Evolutionary conservation across 352 stramenopile species (phyloP).

Genomic region (Pythium scleroteichum): DNA sequence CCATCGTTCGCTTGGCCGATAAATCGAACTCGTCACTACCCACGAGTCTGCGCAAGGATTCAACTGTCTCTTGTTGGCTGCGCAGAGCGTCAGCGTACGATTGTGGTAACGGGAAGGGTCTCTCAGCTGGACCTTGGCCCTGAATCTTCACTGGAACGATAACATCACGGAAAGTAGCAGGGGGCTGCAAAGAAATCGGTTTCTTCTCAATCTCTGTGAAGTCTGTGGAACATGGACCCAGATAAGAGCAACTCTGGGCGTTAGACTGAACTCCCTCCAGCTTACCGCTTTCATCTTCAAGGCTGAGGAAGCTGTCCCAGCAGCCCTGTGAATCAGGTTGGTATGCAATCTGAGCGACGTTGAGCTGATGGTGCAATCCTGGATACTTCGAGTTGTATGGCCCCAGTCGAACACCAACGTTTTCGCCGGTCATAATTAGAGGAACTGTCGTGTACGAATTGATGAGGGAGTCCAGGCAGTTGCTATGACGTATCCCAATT

Average conservation of each 20-base stretch:
- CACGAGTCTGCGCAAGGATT: conserved; percentile 68
- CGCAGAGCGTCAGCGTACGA: conserved; percentile 69
- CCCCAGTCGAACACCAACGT: conserved; percentile 92
- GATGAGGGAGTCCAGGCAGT: conserved; percentile 92
- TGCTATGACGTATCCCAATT: too few species aligned
- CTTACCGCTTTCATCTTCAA: conserved; percentile 68
- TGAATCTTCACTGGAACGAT: conserved; percentile 68
- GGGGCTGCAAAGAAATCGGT: conserved; percentile 57
- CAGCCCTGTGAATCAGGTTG: conserved; percentile 47
- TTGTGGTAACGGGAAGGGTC: conserved; percentile 77
- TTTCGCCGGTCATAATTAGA: conserved; percentile 94
- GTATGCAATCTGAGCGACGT: conserved; percentile 44
- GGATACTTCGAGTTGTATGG: conserved; percentile 97
- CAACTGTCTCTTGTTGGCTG: conserved; percentile 74
- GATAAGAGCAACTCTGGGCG: not conserved
- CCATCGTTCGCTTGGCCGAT: conserved; percentile 75
- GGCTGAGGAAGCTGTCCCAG: conserved; percentile 71
- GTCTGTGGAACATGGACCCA: not conserved
- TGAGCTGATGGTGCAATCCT: conserved; percentile 79
- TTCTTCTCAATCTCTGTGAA: conserved; percentile 48
- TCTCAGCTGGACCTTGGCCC: conserved; percentile 39
- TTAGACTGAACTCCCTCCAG: too few species aligned
- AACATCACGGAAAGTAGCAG: conserved; percentile 62
- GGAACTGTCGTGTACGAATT: conserved; percentile 92
- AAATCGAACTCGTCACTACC: conserved; percentile 82